phyloP scores from a whole-genome alignment of 106 monocot genomes.

The Allium fistulosum region DNA sequence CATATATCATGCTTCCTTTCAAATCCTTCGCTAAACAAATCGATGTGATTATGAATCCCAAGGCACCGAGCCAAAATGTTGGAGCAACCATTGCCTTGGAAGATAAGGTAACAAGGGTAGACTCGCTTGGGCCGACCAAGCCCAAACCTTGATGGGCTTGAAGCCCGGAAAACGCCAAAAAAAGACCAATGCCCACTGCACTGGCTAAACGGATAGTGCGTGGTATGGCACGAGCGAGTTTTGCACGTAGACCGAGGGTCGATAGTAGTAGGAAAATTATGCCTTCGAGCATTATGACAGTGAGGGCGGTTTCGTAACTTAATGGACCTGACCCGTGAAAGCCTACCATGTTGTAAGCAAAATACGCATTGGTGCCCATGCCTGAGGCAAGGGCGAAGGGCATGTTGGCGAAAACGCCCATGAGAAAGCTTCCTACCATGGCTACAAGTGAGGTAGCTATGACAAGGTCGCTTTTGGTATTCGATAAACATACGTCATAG shows the following conservation, averaged over 20 bases:
- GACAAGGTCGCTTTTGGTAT: constrained; percentile 27
- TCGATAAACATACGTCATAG: constrained; percentile 18
- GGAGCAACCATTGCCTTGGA: constrained; percentile 38
- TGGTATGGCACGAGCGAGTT: constrained; percentile 49
- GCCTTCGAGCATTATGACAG: constrained; percentile 57
- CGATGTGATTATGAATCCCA: constrained; percentile 51
- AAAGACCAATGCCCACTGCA: constrained; percentile 67
- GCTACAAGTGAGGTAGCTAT: constrained; percentile 35
- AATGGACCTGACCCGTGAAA: constrained; percentile 49
- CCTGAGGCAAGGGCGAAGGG: constrained; percentile 60
- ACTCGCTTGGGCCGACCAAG: constrained; percentile 45
- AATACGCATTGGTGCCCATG: constrained; percentile 72
- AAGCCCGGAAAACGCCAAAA: constrained; percentile 70
- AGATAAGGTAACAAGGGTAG: constrained; percentile 45
- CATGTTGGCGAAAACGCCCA: constrained; percentile 62
- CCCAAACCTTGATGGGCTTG: constrained; percentile 46
- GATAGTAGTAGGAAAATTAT: constrained; percentile 41
- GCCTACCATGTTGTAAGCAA: constrained; percentile 68
- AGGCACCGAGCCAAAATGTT: constrained; percentile 67
- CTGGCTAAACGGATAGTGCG: constrained; percentile 47
- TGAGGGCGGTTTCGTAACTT: constrained; percentile 44
- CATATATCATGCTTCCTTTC: constrained; percentile 68
- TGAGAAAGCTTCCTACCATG: constrained; percentile 31
- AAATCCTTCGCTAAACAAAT: constrained; percentile 19
- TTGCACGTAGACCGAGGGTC: constrained; percentile 41